Conservation (phyloP, 192 early-diverging fungal species). For the Cetraspora pellucida region DNA sequence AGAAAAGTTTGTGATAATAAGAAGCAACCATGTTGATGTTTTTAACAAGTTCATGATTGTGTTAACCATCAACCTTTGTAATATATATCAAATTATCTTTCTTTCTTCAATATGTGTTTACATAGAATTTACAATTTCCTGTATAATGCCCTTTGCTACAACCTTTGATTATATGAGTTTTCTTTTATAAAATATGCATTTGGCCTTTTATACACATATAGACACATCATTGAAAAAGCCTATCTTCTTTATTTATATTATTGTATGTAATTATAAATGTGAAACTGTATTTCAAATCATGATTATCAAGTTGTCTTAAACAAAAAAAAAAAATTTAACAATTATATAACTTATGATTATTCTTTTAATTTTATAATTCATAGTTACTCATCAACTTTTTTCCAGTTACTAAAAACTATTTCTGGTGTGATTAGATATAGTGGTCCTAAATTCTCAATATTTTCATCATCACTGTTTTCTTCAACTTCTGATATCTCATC, state of each 20-base stretch:
- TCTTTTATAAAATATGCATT: not conserved
- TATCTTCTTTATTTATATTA: not conserved
- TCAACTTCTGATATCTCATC: too few relatives aligned
- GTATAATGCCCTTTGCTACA: conserved; percentile 6
- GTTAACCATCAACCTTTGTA: not conserved
- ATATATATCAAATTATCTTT: conserved; percentile 18
- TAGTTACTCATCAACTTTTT: not conserved
- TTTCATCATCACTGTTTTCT: not conserved
- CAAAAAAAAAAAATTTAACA: not conserved
- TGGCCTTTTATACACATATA: not conserved
- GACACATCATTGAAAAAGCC: not conserved
- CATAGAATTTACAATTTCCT: conserved; percentile 5
- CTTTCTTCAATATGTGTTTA: conserved; percentile 7
- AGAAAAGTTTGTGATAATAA: not conserved
- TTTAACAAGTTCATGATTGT: conserved; percentile 1
- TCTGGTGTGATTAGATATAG: not conserved
- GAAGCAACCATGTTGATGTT: conserved; percentile 2
- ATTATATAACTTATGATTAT: not conserved
- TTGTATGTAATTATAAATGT: not conserved
- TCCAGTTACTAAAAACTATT: not conserved
- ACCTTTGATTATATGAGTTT: not conserved
- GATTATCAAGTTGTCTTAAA: not conserved
- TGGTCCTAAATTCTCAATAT: not conserved
- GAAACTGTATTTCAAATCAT: not conserved
- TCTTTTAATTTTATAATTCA: not conserved